phyloP scores from a whole-genome alignment of 192 early-diverging fungal species.

The Rhizoclosmatium globosum region DNA sequence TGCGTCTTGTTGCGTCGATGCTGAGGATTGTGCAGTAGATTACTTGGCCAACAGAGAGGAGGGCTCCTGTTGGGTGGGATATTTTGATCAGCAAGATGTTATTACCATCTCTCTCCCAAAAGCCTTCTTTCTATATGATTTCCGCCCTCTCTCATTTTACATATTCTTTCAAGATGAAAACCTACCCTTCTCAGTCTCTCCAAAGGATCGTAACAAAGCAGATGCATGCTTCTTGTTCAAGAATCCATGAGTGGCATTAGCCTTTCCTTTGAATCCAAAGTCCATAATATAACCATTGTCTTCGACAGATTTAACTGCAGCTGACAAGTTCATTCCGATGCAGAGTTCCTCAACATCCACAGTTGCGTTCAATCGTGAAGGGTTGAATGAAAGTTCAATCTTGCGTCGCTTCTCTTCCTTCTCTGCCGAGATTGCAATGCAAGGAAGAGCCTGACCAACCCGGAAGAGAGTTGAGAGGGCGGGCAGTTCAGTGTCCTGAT shows the following conservation, averaged over 20 bases:
- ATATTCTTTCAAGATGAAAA: too few species aligned
- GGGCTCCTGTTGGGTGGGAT: neutral
- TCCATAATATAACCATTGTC: slow-evolving; percentile 92
- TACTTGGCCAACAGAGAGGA: slow-evolving; percentile 77
- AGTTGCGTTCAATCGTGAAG: slow-evolving; percentile 76
- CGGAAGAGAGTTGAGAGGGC: slow-evolving; percentile 73
- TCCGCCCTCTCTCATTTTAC: too few species aligned
- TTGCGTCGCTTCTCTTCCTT: slow-evolving; percentile 55
- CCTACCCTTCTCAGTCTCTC: neutral
- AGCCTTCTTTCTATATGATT: too few species aligned
- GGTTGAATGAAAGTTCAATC: slow-evolving; percentile 81
- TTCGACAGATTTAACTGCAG: slow-evolving; percentile 80
- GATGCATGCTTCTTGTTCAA: slow-evolving; percentile 71
- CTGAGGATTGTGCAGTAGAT: slow-evolving; percentile 71
- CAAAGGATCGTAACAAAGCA: slow-evolving; percentile 3
- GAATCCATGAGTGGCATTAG: slow-evolving; percentile 61
- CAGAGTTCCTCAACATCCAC: slow-evolving; percentile 70
- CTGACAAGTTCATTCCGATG: slow-evolving; percentile 61
- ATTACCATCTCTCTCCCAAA: neutral
- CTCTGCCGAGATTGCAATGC: slow-evolving; percentile 63
- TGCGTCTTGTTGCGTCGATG: slow-evolving; percentile 68
- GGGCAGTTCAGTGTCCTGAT: slow-evolving; percentile 60
- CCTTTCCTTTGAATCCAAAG: slow-evolving; percentile 65
- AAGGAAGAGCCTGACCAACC: slow-evolving; percentile 87
- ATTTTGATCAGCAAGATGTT: neutral